phyloP scores from a whole-genome alignment of 169 alveolate species.

The Cryptosporidium felis region DNA sequence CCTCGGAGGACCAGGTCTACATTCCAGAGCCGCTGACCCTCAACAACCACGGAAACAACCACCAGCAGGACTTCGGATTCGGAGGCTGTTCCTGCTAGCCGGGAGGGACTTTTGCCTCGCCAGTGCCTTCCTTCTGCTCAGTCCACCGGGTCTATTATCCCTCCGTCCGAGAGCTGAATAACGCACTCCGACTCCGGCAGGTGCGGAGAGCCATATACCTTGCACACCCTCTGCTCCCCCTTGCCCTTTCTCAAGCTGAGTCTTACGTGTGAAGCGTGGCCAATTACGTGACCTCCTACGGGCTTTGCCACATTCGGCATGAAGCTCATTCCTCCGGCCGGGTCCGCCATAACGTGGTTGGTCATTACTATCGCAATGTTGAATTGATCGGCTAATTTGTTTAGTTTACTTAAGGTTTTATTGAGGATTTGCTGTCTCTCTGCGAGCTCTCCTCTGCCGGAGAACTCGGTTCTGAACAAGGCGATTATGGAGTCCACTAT shows the following conservation, averaged over 20 bases:
- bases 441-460: conserved; percentile 90
- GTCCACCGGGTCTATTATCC: conserved; percentile 80
- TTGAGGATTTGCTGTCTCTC: conserved; percentile 86
- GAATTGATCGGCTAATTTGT: conserved; percentile 94
- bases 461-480: conserved; percentile 86
- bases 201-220: conserved; percentile 95
- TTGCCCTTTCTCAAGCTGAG: conserved; percentile 94
- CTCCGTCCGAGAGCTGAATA: conserved; percentile 86
- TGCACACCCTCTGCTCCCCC: conserved; percentile 94
- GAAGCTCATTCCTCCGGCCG: conserved; percentile 90
- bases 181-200: conserved; percentile 95
- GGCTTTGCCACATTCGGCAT: conserved; percentile 91
- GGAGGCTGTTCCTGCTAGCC: conserved; percentile 60
- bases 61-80: conserved; percentile 49
- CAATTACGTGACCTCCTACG: conserved; percentile 98
- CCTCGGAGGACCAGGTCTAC: conserved; percentile 85
- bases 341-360: conserved; percentile 94
- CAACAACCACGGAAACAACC: conserved; percentile 2
- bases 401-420: conserved; percentile 83
- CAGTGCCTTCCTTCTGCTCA: conserved; percentile 15
- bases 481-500: conserved; percentile 89
- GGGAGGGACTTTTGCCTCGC: not conserved
- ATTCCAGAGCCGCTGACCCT: conserved; percentile 67
- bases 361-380: conserved; percentile 94
- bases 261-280: conserved; percentile 96